Evolutionary conservation across 345 rosid genomes (phyloP).

Genomic region (Camelina neglecta): DNA sequence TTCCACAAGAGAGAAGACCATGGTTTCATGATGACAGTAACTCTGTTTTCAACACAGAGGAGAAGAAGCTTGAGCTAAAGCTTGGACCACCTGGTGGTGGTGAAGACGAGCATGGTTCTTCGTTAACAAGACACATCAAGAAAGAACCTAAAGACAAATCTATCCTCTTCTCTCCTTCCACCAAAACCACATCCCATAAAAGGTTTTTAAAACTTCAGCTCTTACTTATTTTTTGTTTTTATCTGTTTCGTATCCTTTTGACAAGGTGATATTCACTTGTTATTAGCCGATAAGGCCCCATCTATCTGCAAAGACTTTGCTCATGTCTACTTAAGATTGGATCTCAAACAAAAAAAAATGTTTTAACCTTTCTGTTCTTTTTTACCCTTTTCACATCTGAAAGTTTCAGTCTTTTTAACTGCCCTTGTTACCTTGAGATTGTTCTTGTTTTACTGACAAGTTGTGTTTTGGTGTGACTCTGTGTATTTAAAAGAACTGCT

Average conservation of each 20-base stretch:
- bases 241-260: slow-evolving; percentile 41
- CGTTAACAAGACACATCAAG: slow-evolving; percentile 12
- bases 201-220: slow-evolving; percentile 30
- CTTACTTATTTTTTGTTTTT: slow-evolving; percentile 42
- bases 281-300: slow-evolving; percentile 43
- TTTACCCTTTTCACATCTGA: background rate
- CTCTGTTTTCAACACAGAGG: slow-evolving; percentile 54
- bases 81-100: slow-evolving; percentile 83
- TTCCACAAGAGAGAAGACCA: slow-evolving; percentile 58
- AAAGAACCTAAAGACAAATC: slow-evolving; percentile 51
- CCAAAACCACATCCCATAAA: slow-evolving; percentile 47
- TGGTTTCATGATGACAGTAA: slow-evolving; percentile 48
- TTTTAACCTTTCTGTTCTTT: background rate
- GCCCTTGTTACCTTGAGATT: background rate
- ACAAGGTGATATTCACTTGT: slow-evolving; percentile 53
- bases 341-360: slow-evolving; percentile 22
- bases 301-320: slow-evolving; percentile 32
- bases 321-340: slow-evolving; percentile 32
- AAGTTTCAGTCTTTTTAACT: slow-evolving; percentile 24
- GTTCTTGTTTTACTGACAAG: background rate
- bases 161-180: slow-evolving; percentile 48
- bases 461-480: slow-evolving; percentile 26
- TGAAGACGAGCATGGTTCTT: slow-evolving; percentile 48
- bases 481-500: slow-evolving; percentile 63
- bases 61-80: slow-evolving; percentile 89